phyloP scores from a whole-genome alignment of 352 stramenopile genomes.

The Albugo laibachii region DNA sequence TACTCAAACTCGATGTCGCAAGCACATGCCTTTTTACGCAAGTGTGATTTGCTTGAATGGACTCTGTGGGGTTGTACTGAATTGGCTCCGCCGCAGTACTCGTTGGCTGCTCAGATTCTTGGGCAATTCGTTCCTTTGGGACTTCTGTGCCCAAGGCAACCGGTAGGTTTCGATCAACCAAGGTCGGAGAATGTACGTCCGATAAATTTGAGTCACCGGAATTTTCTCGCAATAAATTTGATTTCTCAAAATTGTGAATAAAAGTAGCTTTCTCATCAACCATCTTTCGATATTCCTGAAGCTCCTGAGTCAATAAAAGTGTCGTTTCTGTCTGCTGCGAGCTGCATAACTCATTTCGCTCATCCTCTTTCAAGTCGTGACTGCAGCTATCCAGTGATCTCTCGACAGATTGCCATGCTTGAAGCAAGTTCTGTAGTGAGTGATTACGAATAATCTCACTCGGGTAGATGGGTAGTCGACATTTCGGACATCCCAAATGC shows the following conservation, averaged over 20 bases:
- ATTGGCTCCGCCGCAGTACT: background rate
- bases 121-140: constrained; percentile 1
- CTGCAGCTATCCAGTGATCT: constrained; percentile 15
- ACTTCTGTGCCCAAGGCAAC: background rate
- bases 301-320: background rate
- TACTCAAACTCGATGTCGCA: constrained; percentile 33
- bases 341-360: background rate
- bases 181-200: background rate
- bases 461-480: constrained; percentile 43
- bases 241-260: no score
- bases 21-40: constrained; percentile 17
- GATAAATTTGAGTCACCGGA: background rate
- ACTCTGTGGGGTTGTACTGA: background rate
- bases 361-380: background rate
- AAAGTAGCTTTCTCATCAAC: background rate
- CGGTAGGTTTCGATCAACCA: constrained; percentile 1
- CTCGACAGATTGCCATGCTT: constrained; percentile 59
- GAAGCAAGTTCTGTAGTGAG: constrained; percentile 68
- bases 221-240: no score
- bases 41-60: constrained; percentile 1
- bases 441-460: constrained; percentile 72
- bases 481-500: constrained; percentile 41
- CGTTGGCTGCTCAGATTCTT: background rate
- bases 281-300: background rate
- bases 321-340: background rate